Conservation (phyloP, 495 filamentous ascomycete genomes). For the Parachaetomium inaequale region DNA sequence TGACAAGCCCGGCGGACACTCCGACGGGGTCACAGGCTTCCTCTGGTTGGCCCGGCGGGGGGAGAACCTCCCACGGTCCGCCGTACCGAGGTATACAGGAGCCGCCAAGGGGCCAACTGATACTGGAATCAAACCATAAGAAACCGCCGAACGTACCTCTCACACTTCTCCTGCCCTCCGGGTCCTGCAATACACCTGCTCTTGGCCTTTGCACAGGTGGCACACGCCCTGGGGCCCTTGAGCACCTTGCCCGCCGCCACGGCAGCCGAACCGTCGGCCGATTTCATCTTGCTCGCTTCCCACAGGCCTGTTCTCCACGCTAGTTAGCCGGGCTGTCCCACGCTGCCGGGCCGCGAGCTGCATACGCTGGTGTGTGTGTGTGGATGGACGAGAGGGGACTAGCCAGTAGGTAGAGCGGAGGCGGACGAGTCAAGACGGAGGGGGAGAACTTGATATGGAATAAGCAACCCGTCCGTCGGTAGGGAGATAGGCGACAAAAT, state of each 20-base stretch:
- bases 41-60: background rate
- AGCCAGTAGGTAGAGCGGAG: too few species aligned
- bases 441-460: too few species aligned
- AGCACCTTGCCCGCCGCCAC: background rate
- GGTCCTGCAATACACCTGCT: slow-evolving; percentile 25
- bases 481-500: too few species aligned
- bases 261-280: background rate
- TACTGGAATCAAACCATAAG: background rate
- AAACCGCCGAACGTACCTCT: slow-evolving; percentile 16
- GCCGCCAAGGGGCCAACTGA: background rate
- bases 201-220: slow-evolving; percentile 27
- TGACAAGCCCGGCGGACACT: background rate
- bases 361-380: background rate
- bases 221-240: slow-evolving; percentile 29
- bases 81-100: background rate
- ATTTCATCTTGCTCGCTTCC: background rate
- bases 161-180: slow-evolving; percentile 19
- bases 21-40: background rate
- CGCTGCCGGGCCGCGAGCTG: background rate
- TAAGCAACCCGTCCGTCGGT: too few species aligned
- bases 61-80: background rate
- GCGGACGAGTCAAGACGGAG: too few species aligned
- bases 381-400: background rate
- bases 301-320: background rate
- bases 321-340: background rate